These are phyloP conservation scores for Yamadazyma kitorensis DNA, from an alignment of 805 yeast species.

Conservation along the genomic window DNA sequence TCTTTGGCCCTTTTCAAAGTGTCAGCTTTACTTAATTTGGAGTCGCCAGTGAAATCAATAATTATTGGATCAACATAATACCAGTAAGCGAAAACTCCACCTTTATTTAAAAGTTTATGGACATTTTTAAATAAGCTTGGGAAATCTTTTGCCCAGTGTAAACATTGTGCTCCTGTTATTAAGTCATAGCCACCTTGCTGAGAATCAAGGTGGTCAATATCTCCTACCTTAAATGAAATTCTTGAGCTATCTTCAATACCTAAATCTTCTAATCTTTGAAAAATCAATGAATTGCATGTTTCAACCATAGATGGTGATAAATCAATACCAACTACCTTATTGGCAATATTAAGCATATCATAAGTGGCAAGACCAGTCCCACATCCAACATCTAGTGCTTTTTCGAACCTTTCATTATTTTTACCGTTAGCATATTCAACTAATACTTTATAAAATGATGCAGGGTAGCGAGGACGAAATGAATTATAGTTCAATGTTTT, in stretches of 20 bases:
- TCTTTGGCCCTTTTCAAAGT: slow-evolving; percentile 20
- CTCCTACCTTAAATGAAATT: slow-evolving; percentile 29
- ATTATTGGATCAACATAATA: slow-evolving; percentile 41
- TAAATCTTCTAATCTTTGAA: slow-evolving; percentile 21
- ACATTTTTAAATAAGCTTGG: slow-evolving; percentile 30
- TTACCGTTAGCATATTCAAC: slow-evolving; percentile 20
- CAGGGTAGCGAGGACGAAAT: slow-evolving; percentile 42
- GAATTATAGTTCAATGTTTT: slow-evolving; percentile 34
- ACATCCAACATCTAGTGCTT: slow-evolving; percentile 45
- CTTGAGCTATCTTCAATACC: slow-evolving; percentile 21
- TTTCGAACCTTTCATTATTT: slow-evolving; percentile 15
- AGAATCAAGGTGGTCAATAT: slow-evolving; percentile 27
- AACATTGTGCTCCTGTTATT: slow-evolving; percentile 42
- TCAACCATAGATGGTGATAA: slow-evolving; percentile 46
- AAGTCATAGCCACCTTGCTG: slow-evolving; percentile 24
- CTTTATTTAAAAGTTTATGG: slow-evolving; percentile 32
- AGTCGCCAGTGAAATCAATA: slow-evolving; percentile 22
- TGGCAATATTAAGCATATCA: slow-evolving; percentile 39
- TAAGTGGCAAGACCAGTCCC: slow-evolving; percentile 54
- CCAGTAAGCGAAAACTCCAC: slow-evolving; percentile 44
- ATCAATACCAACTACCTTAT: slow-evolving; percentile 45
- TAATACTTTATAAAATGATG: slow-evolving; percentile 32
- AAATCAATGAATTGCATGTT: slow-evolving; percentile 34
- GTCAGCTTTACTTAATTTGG: slow-evolving; percentile 10
- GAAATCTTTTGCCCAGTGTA: slow-evolving; percentile 41